Conservation (phyloP, 495 filamentous ascomycete genomes). For the Poronia punctata region DNA sequence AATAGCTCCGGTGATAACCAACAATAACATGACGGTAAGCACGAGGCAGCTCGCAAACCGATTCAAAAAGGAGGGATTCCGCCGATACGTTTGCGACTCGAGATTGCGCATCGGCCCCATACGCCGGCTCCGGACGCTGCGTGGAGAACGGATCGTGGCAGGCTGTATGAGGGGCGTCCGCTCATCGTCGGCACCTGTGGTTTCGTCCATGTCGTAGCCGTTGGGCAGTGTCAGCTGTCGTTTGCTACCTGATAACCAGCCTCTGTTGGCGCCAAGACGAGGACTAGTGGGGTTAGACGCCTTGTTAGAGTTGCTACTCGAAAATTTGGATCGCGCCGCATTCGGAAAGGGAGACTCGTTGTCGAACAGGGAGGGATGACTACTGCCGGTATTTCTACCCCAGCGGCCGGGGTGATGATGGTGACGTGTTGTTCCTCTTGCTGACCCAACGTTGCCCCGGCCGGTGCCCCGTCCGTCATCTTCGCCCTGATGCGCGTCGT, state of each 20-base stretch:
- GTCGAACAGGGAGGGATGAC: slow-evolving; percentile 67
- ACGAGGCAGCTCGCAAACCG: slow-evolving; percentile 76
- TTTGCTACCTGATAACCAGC: slow-evolving; percentile 22
- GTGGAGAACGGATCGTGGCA: slow-evolving; percentile 45
- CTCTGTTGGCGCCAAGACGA: slow-evolving; percentile 24
- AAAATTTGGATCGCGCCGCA: slow-evolving; percentile 29
- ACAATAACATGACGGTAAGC: slow-evolving; percentile 62
- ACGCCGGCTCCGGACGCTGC: slow-evolving; percentile 55
- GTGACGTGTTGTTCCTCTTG: slow-evolving; percentile 59
- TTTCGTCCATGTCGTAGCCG: slow-evolving; percentile 48
- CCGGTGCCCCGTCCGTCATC: slow-evolving; percentile 53
- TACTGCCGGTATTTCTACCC: slow-evolving; percentile 55
- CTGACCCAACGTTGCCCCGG: slow-evolving; percentile 55
- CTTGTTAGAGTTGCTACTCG: slow-evolving; percentile 40
- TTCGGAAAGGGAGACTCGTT: slow-evolving; percentile 63
- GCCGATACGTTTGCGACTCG: slow-evolving; percentile 64
- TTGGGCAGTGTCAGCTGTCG: slow-evolving; percentile 29
- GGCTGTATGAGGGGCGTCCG: slow-evolving; percentile 66
- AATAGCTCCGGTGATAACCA: slow-evolving; percentile 71
- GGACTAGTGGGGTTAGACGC: slow-evolving; percentile 58
- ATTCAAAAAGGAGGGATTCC: slow-evolving; percentile 54
- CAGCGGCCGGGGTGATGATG: slow-evolving; percentile 67
- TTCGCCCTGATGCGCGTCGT: slow-evolving; percentile 56
- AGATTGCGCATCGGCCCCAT: slow-evolving; percentile 56
- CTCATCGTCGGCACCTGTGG: slow-evolving; percentile 77